Conservation (phyloP, 768 basidiomycete species). For the Mycena floridula region DNA sequence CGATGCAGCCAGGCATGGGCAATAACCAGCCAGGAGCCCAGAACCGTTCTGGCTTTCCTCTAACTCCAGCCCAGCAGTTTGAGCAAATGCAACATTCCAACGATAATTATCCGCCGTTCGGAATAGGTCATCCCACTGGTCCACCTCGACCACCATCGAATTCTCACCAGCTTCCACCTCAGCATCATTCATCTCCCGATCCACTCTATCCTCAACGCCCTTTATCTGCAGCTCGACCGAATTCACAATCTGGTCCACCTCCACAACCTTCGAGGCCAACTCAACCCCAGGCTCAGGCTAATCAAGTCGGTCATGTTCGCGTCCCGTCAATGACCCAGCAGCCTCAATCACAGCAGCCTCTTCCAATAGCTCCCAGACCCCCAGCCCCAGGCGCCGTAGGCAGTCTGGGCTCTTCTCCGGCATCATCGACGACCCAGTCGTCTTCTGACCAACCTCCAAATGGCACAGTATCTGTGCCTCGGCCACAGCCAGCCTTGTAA, state of each 20-base stretch:
- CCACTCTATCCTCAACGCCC: slow-evolving; percentile 22
- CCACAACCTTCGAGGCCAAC: no score
- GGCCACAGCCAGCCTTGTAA: no score
- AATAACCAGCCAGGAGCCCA: slow-evolving; percentile 32
- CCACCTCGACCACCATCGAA: slow-evolving; percentile 40
- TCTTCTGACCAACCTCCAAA: not conserved
- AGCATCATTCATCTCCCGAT: no score
- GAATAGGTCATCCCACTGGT: slow-evolving; percentile 16
- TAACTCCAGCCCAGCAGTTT: slow-evolving; percentile 61
- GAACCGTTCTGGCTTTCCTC: slow-evolving; percentile 40
- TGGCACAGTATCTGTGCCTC: slow-evolving; percentile 1
- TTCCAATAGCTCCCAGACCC: not conserved
- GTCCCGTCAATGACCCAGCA: no score
- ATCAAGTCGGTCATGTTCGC: no score
- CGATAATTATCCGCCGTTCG: not conserved
- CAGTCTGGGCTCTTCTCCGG: not conserved
- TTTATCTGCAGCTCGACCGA: no score
- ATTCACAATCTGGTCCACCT: no score
- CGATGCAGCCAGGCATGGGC: slow-evolving; percentile 29
- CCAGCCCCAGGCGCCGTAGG: no score
- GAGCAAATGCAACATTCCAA: slow-evolving; percentile 42
- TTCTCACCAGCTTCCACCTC: slow-evolving; percentile 23
- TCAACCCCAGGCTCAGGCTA: slow-evolving; percentile 20
- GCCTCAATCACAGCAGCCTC: slow-evolving; percentile 26
- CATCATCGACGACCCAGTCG: not conserved